Conservation (phyloP, 768 basidiomycete species). For the Auricularia heimuer region DNA sequence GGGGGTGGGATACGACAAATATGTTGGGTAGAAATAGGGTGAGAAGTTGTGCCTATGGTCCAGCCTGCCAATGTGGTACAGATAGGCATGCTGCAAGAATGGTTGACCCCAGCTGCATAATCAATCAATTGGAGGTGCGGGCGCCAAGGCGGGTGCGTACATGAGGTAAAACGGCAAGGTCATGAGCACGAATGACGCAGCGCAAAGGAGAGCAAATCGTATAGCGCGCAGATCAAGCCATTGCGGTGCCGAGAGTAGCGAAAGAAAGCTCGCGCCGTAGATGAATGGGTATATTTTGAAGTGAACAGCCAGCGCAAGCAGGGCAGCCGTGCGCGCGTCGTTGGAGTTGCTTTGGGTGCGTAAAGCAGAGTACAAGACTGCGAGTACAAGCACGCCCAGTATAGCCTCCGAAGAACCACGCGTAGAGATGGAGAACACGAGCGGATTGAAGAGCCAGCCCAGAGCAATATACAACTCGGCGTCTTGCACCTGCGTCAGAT, state of each 20-base stretch:
- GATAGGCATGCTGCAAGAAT: constrained; percentile 83
- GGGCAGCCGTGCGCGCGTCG: constrained; percentile 55
- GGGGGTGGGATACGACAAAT: constrained; percentile 63
- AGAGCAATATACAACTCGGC: constrained; percentile 4
- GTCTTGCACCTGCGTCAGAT: background rate
- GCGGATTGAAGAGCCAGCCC: constrained; percentile 73
- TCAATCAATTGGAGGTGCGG: background rate
- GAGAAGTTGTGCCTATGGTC: constrained; percentile 99
- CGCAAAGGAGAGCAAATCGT: constrained; percentile 61
- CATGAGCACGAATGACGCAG: constrained; percentile 53
- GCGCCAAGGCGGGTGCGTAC: constrained; percentile 35
- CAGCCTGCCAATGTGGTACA: constrained; percentile 83
- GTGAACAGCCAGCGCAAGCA: constrained; percentile 77
- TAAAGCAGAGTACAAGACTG: constrained; percentile 52
- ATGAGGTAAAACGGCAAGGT: constrained; percentile 61
- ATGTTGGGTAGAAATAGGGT: constrained; percentile 92
- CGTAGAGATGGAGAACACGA: constrained; percentile 93
- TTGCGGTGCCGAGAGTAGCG: constrained; percentile 33
- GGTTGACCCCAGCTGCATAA: constrained; percentile 80
- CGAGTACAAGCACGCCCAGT: constrained; percentile 68
- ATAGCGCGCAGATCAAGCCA: constrained; percentile 37
- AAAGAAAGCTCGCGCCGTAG: constrained; percentile 73
- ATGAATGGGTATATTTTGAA: constrained; percentile 98
- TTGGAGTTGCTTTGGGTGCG: constrained; percentile 23
- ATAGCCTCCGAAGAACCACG: constrained; percentile 92